Conservation (phyloP, 1,139 yeast species). For the Pichia cactophila region DNA sequence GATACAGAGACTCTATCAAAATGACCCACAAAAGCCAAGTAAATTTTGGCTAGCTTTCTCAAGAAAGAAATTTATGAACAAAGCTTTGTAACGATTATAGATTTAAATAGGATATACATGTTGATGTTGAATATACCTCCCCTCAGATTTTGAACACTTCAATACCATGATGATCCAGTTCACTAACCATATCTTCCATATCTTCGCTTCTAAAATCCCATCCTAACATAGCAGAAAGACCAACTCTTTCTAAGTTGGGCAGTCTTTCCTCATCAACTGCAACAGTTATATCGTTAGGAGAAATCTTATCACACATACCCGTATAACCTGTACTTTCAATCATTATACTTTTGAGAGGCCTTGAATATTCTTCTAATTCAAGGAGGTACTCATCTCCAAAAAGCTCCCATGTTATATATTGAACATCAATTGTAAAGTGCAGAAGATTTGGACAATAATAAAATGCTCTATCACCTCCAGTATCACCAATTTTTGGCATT, state of each 20-base stretch:
- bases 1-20: slow-evolving; percentile 62
- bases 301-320: slow-evolving; percentile 75
- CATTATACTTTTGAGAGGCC: slow-evolving; percentile 60
- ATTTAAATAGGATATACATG: background rate
- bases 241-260: slow-evolving; percentile 55
- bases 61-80: slow-evolving; percentile 91
- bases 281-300: slow-evolving; percentile 81
- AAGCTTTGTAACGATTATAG: slow-evolving; percentile 36
- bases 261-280: slow-evolving; percentile 75
- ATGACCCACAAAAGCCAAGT: slow-evolving; percentile 47
- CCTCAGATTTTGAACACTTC: slow-evolving; percentile 15
- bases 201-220: slow-evolving; percentile 79
- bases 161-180: slow-evolving; percentile 26
- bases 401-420: slow-evolving; percentile 63
- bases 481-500: slow-evolving; percentile 68
- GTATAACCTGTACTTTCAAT: slow-evolving; percentile 83
- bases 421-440: slow-evolving; percentile 65
- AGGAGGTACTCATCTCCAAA: slow-evolving; percentile 55
- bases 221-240: slow-evolving; percentile 71
- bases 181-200: slow-evolving; percentile 50
- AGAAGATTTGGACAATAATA: slow-evolving; percentile 65
- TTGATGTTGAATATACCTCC: background rate
- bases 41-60: slow-evolving; percentile 96
- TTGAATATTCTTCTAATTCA: slow-evolving; percentile 28
- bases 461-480: slow-evolving; percentile 68